phyloP scores from a whole-genome alignment of 257 asterid species.

The Solanum ossicruentum region DNA sequence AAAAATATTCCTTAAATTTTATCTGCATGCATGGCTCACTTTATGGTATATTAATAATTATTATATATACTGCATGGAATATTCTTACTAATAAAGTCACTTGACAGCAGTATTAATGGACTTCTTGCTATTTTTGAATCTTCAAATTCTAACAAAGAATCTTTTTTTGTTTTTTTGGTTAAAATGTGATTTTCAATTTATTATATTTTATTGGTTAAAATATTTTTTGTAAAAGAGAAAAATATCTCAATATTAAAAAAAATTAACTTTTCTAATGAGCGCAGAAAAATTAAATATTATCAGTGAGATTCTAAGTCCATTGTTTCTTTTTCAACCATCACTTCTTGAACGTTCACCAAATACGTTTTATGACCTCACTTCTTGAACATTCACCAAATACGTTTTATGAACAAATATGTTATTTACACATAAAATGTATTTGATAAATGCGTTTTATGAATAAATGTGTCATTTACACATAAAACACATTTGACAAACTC shows the following conservation, averaged over 20 bases:
- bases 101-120: background rate
- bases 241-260: background rate
- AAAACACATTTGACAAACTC: fast-evolving
- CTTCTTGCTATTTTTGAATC: background rate
- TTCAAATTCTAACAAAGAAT: background rate
- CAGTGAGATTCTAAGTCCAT: background rate
- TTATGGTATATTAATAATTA: background rate
- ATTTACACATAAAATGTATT: too few relatives aligned
- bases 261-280: background rate
- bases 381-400: too few relatives aligned
- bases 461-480: too few relatives aligned
- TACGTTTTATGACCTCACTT: too few relatives aligned
- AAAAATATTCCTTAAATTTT: background rate
- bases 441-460: too few relatives aligned
- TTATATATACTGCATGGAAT: background rate
- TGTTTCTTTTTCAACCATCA: background rate
- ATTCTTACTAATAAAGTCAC: background rate
- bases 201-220: background rate
- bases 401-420: too few relatives aligned
- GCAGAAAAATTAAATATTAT: background rate
- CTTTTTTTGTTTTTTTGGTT: background rate
- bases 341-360: background rate
- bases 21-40: background rate
- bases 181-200: background rate
- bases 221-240: background rate